Evolutionary conservation across 306 rosid species (phyloP).

Genomic region (Castanea crenata): DNA sequence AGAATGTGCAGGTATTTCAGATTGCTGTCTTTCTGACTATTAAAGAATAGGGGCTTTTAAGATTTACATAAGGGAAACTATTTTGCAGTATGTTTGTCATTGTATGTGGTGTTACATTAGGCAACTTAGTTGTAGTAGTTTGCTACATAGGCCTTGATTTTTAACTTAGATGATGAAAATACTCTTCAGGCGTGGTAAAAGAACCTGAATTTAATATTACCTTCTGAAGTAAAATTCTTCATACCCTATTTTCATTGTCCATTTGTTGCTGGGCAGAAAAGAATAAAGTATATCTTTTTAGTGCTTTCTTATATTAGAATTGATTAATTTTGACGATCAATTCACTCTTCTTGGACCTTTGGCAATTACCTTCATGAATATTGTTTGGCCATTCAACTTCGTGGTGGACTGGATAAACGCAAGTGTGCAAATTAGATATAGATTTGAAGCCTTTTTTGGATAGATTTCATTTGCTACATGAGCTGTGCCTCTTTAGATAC

Average conservation of each 20-base stretch:
- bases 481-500: neutral
- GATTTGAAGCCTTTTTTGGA: neutral
- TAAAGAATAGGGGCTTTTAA: neutral
- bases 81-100: neutral
- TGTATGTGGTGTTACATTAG: conserved; percentile 4
- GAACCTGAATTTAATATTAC: neutral
- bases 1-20: conserved; percentile 85
- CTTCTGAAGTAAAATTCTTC: neutral
- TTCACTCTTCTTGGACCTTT: neutral
- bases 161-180: neutral
- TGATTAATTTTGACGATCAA: neutral
- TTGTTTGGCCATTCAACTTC: neutral
- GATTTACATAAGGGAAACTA: neutral
- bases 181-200: neutral
- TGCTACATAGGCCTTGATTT: conserved; percentile 1
- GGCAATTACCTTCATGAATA: neutral
- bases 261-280: neutral
- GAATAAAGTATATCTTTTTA: neutral
- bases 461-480: neutral
- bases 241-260: neutral
- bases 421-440: neutral
- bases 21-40: conserved; percentile 17
- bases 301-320: neutral
- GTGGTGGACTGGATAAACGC: neutral
- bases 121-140: conserved; percentile 3